These are phyloP conservation scores for Mortierella sp. DNA, from an alignment of 371 early-diverging fungal species.

Conservation along the genomic window DNA sequence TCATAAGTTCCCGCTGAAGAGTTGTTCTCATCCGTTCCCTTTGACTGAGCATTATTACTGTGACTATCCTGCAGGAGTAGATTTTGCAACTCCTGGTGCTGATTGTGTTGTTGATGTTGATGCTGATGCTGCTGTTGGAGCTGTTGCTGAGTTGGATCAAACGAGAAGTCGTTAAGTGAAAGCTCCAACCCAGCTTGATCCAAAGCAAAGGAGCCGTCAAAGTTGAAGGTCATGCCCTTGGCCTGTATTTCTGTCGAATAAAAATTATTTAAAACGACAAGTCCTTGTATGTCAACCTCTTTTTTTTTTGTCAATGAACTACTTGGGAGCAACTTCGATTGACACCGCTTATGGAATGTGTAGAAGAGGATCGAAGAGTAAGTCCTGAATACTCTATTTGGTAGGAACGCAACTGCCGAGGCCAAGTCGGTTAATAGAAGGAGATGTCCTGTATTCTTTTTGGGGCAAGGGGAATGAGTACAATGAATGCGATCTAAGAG, in stretches of 20 bases:
- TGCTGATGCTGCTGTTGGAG: slow-evolving; percentile 39
- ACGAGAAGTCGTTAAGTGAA: slow-evolving; percentile 53
- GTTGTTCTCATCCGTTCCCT: slow-evolving; percentile 13
- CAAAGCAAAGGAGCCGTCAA: slow-evolving; percentile 39
- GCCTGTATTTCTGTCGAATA: neutral
- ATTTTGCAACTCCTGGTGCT: slow-evolving; percentile 37
- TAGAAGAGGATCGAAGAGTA: neutral
- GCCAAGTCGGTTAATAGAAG: neutral
- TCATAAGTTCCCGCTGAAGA: slow-evolving; percentile 22
- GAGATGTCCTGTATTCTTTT: neutral
- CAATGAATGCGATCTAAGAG: neutral
- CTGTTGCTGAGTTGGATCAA: slow-evolving; percentile 35
- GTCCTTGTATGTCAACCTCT: no score
- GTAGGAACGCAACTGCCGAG: neutral
- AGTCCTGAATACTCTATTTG: neutral
- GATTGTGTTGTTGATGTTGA: slow-evolving; percentile 43
- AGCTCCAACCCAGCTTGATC: slow-evolving; percentile 49
- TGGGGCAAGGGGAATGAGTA: neutral
- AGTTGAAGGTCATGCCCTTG: slow-evolving; percentile 41
- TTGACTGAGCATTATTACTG: slow-evolving; percentile 10
- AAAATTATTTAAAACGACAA: neutral
- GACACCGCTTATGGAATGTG: no score
- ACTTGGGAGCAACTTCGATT: no score
- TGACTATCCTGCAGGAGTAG: slow-evolving; percentile 31
- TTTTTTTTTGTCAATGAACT: neutral